These are phyloP conservation scores for Schoenoplectus tabernaemontani DNA, from an alignment of 202 grass and related monocot genomes.

Conservation along the genomic window DNA sequence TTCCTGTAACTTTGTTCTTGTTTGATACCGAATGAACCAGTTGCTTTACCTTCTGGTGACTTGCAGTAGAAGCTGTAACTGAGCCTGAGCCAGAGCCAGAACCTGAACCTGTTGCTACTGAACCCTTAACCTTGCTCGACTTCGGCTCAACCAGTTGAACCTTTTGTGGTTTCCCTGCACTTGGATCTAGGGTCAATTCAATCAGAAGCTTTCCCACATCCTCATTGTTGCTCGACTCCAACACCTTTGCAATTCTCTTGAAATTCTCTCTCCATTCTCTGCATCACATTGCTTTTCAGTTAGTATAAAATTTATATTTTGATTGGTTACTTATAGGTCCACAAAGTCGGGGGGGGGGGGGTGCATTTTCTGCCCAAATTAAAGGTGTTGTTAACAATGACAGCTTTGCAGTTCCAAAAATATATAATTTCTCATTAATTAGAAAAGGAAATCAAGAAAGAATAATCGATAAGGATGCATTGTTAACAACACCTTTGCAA, in stretches of 20 bases:
- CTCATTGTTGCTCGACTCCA: background rate
- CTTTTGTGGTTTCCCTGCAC: background rate
- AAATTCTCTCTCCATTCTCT: background rate
- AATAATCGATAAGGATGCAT: too few relatives aligned
- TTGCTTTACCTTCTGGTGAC: background rate
- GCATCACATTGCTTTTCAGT: background rate
- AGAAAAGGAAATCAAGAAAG: background rate
- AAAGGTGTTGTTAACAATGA: background rate
- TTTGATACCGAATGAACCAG: background rate
- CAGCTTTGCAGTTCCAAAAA: background rate
- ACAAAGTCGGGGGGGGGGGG: background rate
- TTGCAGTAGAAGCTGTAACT: background rate
- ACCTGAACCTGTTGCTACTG: background rate
- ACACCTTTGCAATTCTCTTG: background rate
- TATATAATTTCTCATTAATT: background rate
- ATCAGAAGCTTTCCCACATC: background rate
- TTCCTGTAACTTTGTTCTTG: background rate
- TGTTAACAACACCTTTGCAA: too few relatives aligned
- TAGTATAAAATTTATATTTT: background rate
- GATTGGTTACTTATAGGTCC: background rate
- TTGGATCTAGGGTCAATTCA: background rate
- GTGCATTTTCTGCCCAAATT: background rate
- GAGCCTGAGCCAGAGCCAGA: background rate
- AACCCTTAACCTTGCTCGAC: background rate
- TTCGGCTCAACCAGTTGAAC: background rate